Conservation (phyloP, 805 yeast species). For the Candida easanensis region DNA sequence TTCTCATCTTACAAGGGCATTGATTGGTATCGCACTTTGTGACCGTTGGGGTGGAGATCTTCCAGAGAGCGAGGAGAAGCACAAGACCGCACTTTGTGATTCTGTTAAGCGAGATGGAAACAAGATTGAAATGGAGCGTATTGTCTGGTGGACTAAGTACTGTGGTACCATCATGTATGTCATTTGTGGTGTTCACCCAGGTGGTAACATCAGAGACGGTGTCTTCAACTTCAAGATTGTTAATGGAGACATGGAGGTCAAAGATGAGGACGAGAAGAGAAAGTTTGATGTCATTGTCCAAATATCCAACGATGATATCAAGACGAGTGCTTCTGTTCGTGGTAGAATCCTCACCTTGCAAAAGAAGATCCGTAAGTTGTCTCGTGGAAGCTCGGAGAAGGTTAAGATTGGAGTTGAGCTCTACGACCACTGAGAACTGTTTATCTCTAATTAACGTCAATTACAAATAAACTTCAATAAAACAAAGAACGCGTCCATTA, state of each 20-base stretch:
- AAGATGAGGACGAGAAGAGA: slow-evolving; percentile 31
- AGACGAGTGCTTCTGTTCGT: slow-evolving; percentile 57
- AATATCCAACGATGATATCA: slow-evolving; percentile 50
- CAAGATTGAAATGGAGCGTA: slow-evolving; percentile 40
- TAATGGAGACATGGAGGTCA: slow-evolving; percentile 30
- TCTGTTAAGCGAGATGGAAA: slow-evolving; percentile 46
- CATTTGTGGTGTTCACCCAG: slow-evolving; percentile 78
- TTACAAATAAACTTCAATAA: neutral
- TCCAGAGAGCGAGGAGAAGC: slow-evolving; percentile 51
- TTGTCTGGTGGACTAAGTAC: slow-evolving; percentile 72
- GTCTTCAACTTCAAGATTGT: slow-evolving; percentile 43
- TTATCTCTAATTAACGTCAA: neutral
- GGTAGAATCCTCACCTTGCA: slow-evolving; percentile 57
- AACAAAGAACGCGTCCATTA: neutral
- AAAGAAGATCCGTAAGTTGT: slow-evolving; percentile 56
- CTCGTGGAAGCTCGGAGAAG: slow-evolving; percentile 46
- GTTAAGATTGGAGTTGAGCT: slow-evolving; percentile 51
- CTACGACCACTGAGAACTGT: slow-evolving; percentile 25
- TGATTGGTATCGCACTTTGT: slow-evolving; percentile 70
- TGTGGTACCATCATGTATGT: slow-evolving; percentile 74
- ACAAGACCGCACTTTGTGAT: slow-evolving; percentile 45
- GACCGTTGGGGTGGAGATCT: slow-evolving; percentile 83
- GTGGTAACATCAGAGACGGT: slow-evolving; percentile 69
- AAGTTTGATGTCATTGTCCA: slow-evolving; percentile 40
- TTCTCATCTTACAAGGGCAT: slow-evolving; percentile 66